Base-by-base conservation (phyloP, 2,329 filamentous ascomycete genomes). In the Tolypocladium album region DNA sequence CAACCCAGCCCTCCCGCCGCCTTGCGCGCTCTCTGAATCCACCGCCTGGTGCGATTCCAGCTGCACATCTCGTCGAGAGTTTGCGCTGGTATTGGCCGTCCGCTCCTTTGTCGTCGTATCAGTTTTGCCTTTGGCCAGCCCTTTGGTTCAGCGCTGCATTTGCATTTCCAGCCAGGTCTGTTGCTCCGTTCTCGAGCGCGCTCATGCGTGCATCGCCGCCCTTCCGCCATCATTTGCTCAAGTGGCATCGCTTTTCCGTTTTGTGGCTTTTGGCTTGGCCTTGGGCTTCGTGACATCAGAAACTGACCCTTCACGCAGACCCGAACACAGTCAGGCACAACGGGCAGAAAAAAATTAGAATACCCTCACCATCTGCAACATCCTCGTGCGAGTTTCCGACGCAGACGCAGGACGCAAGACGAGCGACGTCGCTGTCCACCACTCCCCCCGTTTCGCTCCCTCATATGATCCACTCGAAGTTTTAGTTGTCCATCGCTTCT, bases 61-160 rank as follows among this genome's bases (percentile, higher is more conserved):
- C 70, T 71, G 79, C 78, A 76, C 71, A 75, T 77, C 76, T 76
- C 66, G 68, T 72, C 71, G 61, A 66, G 72, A 74, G 78, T 78
- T 80, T 77, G 73, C 75, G 73, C 80, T 84, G 82, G 81, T 80
- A 74, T 82, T 74, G 79, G 71, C 81, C 81, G 81, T 84, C 81
- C 81, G 76, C 79, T 84, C 81, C 78, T 81, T 75, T 74, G 64
- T 66, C 65, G 58, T 55, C 50, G 43, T 64, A 66, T 69, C 65
- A 67, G 59, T 66, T 70, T 72, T 68, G 63, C 63, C 65, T 67
- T 67, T 66, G 66, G 62, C 61, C 65, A 66, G 55, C 62, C 60
- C 61, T 59, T 65, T 61, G 56, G 60, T 64, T 65, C 61, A 64
- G 60, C 65, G 61, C 62, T 65, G 64, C 61, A 63, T 66, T 67